phyloP scores from a whole-genome alignment of 2,329 filamentous ascomycete species.

The Arthrobotrys conoides region DNA sequence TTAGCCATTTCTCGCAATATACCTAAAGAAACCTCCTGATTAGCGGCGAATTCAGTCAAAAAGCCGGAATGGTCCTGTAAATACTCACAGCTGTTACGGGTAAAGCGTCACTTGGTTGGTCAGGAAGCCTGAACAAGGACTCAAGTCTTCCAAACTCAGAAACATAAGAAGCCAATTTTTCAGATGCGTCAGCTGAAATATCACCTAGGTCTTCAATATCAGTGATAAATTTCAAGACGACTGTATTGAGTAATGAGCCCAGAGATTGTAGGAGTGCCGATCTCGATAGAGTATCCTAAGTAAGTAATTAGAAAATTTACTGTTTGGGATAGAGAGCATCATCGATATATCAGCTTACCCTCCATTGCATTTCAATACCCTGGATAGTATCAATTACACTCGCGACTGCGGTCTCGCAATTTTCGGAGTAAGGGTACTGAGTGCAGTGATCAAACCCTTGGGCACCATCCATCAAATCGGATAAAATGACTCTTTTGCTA shows the following conservation, averaged over 20 bases:
- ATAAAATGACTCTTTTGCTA: constrained; percentile 57
- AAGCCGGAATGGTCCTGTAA: no score
- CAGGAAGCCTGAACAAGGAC: constrained; percentile 52
- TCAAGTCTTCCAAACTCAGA: constrained; percentile 62
- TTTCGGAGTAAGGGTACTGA: constrained; percentile 61
- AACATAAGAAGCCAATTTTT: constrained; percentile 61
- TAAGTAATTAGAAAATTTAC: background rate
- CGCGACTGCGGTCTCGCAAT: constrained; percentile 73
- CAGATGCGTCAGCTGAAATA: constrained; percentile 63
- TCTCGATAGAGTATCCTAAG: constrained; percentile 60
- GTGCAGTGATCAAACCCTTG: constrained; percentile 64
- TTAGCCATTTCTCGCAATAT: constrained; percentile 63
- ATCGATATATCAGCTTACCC: constrained; percentile 34
- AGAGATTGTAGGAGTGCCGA: constrained; percentile 63
- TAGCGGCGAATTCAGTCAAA: no score
- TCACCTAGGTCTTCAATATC: constrained; percentile 64
- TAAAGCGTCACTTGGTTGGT: constrained; percentile 48
- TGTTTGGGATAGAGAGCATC: background rate
- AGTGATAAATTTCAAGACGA: constrained; percentile 62
- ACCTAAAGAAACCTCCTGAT: constrained; percentile 39
- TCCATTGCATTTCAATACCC: constrained; percentile 68
- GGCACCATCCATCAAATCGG: constrained; percentile 63
- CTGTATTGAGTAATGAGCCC: constrained; percentile 62
- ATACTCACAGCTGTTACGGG: constrained; percentile 57
- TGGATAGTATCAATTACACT: constrained; percentile 70